Conservation (phyloP, 495 filamentous ascomycete genomes). For the Staphylotrichum longicolle region DNA sequence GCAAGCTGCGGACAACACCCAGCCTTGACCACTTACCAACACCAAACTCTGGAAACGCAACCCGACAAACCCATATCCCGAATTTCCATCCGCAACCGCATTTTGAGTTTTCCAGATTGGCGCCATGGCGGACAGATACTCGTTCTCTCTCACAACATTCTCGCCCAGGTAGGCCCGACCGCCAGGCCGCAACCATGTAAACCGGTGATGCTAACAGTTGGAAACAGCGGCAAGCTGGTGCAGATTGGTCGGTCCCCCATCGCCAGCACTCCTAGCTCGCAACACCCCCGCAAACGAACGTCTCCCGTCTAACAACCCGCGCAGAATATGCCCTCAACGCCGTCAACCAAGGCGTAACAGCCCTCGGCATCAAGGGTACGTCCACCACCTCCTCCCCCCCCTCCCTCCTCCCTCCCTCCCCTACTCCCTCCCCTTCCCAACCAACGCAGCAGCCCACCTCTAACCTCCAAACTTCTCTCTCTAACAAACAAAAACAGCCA, state of each 20-base stretch:
- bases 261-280: not conserved
- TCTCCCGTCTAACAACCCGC: conserved; percentile 16
- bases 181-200: conserved; percentile 14
- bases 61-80: conserved; percentile 12
- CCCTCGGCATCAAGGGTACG: conserved; percentile 94
- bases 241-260: conserved; percentile 62
- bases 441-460: not conserved
- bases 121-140: conserved; percentile 96
- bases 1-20: conserved; percentile 24
- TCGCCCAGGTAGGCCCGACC: conserved; percentile 80
- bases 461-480: not conserved
- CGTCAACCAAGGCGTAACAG: conserved; percentile 98
- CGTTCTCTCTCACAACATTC: conserved; percentile 99
- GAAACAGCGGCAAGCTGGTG: conserved; percentile 85
- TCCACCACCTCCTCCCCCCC: conserved; percentile 14
- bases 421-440: not conserved
- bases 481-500: conserved; percentile 56
- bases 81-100: conserved; percentile 8
- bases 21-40: conserved; percentile 13
- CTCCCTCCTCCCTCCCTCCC: conserved; percentile 1
- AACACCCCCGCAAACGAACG: not conserved
- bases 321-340: conserved; percentile 98
- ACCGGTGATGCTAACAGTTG: conserved; percentile 10
- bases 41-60: conserved; percentile 2
- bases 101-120: conserved; percentile 2